Conservation (phyloP, 1,139 yeast species). For the Kluyveromyces sp. region DNA sequence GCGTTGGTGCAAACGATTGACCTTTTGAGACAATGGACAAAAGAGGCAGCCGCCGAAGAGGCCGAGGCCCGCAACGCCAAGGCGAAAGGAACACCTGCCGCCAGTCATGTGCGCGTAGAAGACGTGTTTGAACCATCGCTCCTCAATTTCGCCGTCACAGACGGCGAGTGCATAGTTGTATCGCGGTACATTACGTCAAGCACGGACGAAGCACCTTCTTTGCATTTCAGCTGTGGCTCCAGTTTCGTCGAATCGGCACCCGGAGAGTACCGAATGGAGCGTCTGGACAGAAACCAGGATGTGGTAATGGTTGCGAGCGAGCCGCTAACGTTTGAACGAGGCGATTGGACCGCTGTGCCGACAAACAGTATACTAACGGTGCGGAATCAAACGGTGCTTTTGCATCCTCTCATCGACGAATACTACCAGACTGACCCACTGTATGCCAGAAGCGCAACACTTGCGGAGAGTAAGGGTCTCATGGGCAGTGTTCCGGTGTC, state of each 20-base stretch:
- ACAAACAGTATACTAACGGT: constrained; percentile 84
- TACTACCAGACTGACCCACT: constrained; percentile 70
- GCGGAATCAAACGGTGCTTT: constrained; percentile 72
- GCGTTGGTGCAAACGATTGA: constrained; percentile 73
- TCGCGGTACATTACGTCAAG: constrained; percentile 82
- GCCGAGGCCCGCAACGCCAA: too few relatives aligned
- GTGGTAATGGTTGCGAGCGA: constrained; percentile 96
- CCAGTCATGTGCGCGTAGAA: constrained; percentile 12
- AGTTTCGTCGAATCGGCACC: constrained; percentile 84
- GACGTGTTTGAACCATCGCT: constrained; percentile 64
- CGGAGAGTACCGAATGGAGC: constrained; percentile 87
- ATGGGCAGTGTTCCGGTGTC: constrained; percentile 67
- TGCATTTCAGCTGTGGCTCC: constrained; percentile 92
- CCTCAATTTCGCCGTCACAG: constrained; percentile 90
- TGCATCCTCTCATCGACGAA: constrained; percentile 89
- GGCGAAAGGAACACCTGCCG: too few relatives aligned
- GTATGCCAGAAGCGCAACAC: constrained; percentile 61
- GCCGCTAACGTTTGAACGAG: constrained; percentile 91
- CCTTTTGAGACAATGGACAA: constrained; percentile 59
- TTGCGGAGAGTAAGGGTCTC: constrained; percentile 86
- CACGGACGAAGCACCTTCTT: constrained; percentile 91
- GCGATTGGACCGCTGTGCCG: constrained; percentile 97
- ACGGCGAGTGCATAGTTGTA: constrained; percentile 82
- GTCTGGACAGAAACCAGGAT: constrained; percentile 85
- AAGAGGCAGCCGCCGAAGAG: constrained; percentile 19